Percentiles rank a stretch among this genome's conserved stretches.
Evolutionary conservation across 495 filamentous ascomycete genomes (phyloP).

Genomic region (Talaromyces adpressus): DNA sequence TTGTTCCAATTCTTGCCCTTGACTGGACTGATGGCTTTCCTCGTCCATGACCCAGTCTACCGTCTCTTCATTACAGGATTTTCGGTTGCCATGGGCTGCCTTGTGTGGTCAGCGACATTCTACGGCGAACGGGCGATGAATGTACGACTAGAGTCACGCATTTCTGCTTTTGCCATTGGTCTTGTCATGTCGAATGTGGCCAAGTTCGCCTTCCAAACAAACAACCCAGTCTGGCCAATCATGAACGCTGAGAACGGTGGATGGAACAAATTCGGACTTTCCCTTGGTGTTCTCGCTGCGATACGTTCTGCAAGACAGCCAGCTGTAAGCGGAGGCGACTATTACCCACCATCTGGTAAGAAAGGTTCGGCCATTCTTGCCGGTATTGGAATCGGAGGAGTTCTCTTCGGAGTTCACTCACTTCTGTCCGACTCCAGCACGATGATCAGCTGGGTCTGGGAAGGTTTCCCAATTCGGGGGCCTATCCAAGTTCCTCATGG

Average conservation of each 20-base stretch:
- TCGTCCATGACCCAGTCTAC: slow-evolving; percentile 62
- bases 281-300: slow-evolving; percentile 67
- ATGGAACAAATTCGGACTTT: slow-evolving; percentile 78
- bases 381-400: slow-evolving; percentile 69
- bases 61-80: slow-evolving; percentile 78
- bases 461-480: slow-evolving; percentile 86
- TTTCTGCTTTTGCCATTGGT: slow-evolving; percentile 74
- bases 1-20: slow-evolving; percentile 69
- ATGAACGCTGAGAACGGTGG: slow-evolving; percentile 86
- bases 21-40: slow-evolving; percentile 70
- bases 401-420: slow-evolving; percentile 89
- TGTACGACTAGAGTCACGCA: slow-evolving; percentile 68
- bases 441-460: slow-evolving; percentile 99
- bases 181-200: slow-evolving; percentile 77
- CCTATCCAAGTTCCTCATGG: slow-evolving; percentile 87
- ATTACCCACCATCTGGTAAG: slow-evolving; percentile 38
- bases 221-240: slow-evolving; percentile 96
- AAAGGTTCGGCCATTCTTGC: slow-evolving; percentile 67
- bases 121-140: slow-evolving; percentile 71
- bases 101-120: slow-evolving; percentile 75
- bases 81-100: slow-evolving; percentile 67
- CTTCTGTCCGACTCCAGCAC: slow-evolving; percentile 95
- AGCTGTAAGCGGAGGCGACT: slow-evolving; percentile 44
- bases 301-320: slow-evolving; percentile 58
- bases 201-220: slow-evolving; percentile 94